phyloP scores from a whole-genome alignment of 176 grass and related monocot genomes.

The Melocanna baccifera region DNA sequence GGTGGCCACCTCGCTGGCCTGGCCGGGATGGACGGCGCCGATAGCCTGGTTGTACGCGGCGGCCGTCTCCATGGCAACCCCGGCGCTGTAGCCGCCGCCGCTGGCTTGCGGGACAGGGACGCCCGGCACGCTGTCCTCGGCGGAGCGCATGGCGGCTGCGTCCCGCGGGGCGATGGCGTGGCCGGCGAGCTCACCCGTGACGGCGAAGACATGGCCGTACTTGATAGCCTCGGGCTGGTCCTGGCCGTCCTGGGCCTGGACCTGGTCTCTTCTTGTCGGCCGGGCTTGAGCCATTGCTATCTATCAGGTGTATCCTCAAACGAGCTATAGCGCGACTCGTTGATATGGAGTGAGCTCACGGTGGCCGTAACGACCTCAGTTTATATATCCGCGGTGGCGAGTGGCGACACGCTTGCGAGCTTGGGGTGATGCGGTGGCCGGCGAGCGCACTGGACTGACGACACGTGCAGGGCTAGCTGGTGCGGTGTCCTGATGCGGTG shows the following conservation, averaged over 20 bases:
- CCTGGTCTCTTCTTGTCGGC: neutral
- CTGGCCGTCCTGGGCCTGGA: neutral
- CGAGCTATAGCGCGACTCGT: neutral
- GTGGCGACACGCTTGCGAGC: neutral
- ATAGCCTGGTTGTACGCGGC: conserved; percentile 50
- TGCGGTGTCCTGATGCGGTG: neutral
- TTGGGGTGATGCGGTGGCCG: neutral
- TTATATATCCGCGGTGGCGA: neutral
- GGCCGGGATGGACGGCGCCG: conserved; percentile 39
- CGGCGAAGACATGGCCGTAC: conserved; percentile 63
- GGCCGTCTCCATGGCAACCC: conserved; percentile 60
- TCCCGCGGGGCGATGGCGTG: conserved; percentile 49
- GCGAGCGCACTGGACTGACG: neutral
- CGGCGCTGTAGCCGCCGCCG: conserved; percentile 43
- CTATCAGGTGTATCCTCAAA: neutral
- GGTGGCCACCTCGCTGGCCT: conserved; percentile 38
- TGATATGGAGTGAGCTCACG: neutral
- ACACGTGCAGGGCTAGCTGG: neutral
- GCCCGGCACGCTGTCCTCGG: conserved; percentile 46
- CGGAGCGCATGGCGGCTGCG: conserved; percentile 53
- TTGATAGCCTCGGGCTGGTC: conserved; percentile 21
- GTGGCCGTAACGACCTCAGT: neutral
- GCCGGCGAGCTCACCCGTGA: conserved; percentile 46
- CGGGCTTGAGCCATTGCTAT: conserved; percentile 7
- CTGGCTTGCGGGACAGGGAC: conserved; percentile 26